Evolutionary conservation across 2,329 filamentous ascomycete genomes (phyloP), one percentile per base, ranked within the genome.

Genomic region (Neospermospora avenae): DNA sequence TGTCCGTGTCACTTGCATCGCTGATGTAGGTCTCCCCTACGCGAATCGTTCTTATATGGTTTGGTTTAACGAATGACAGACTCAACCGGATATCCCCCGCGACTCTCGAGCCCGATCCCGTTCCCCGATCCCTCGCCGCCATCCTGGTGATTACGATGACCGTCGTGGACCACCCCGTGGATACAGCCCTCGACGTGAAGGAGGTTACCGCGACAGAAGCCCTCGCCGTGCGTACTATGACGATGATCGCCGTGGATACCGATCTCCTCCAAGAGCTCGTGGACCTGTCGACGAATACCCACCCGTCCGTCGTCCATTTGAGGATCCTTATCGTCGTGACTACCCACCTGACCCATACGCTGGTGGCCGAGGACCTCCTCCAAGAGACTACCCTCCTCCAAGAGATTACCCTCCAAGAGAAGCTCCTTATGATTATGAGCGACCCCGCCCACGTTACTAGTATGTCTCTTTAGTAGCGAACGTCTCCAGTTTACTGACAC

Each of bases 221-320:
- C 89, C 89, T 58, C 82, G 89, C 62, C 88, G 91, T 68, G 89
- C 93, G 62, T 96, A 96, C 77, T 96, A 97, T 76, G 88, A 91
- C 49, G 90, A 93, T 65, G 86, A 89, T 72, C 80, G 81, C 67
- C 86, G 89, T 69, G 84, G 88, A 53, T 92, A 93, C 71, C 88
- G 91, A 60, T 91, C 90, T 59, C 91, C 91, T 63, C 89, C 89
- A 46, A 88, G 89, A 66, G 87, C 88, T 65, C 81, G 82, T 65
- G 81, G 80, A 22, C 87, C 89, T 46, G 80, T 89, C 65, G 88
- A 93, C 63, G 92, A 96, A 71, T 95, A 96, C 68, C 85, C 86
- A 57, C 85, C 86, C 65, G 84, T 83, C 59, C 80, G 82, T 58
- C 81, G 88, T 64, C 81, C 88, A 60, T 90, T 89, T 70, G 89